Evolutionary conservation across 2,329 filamentous ascomycete genomes (phyloP).

Genomic region (Epichloe amarillans): DNA sequence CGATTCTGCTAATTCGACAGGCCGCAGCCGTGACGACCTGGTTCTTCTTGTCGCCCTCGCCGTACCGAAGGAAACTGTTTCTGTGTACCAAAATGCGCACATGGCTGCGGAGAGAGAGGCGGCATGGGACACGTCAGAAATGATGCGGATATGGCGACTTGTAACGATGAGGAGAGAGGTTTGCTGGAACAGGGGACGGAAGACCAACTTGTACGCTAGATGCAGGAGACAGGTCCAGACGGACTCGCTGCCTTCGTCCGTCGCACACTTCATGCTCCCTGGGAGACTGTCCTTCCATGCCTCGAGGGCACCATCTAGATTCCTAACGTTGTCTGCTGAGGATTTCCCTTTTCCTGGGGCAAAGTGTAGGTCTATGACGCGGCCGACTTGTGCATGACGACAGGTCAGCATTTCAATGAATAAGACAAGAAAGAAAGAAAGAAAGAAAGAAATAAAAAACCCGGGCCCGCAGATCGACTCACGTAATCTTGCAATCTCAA

Average conservation of each 20-base stretch:
- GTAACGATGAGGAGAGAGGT: no score
- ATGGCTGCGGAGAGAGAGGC: constrained; percentile 11
- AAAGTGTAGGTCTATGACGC: constrained; percentile 24
- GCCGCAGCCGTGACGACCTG: constrained; percentile 20
- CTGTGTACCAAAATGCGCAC: constrained; percentile 23
- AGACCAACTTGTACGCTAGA: constrained; percentile 22
- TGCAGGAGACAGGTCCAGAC: constrained; percentile 25
- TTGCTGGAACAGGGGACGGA: neutral
- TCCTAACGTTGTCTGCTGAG: constrained; percentile 14
- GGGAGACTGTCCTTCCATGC: constrained; percentile 22
- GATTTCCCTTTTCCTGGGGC: constrained; percentile 19
- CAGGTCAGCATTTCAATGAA: neutral
- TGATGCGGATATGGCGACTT: neutral
- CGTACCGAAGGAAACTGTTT: constrained; percentile 18
- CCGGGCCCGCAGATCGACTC: constrained; percentile 1
- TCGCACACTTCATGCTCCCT: constrained; percentile 15
- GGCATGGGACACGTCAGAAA: neutral
- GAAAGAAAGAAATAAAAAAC: no score
- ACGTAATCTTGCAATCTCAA: constrained; percentile 22
- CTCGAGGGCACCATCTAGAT: constrained; percentile 18
- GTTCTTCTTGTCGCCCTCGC: constrained; percentile 15
- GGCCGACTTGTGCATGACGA: constrained; percentile 15
- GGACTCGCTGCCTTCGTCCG: constrained; percentile 20
- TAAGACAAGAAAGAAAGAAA: no score
- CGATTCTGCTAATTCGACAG: constrained; percentile 22